These are phyloP conservation scores for Suhomyces kunorum DNA, from an alignment of 1,139 yeast genomes.

Conservation along the genomic window DNA sequence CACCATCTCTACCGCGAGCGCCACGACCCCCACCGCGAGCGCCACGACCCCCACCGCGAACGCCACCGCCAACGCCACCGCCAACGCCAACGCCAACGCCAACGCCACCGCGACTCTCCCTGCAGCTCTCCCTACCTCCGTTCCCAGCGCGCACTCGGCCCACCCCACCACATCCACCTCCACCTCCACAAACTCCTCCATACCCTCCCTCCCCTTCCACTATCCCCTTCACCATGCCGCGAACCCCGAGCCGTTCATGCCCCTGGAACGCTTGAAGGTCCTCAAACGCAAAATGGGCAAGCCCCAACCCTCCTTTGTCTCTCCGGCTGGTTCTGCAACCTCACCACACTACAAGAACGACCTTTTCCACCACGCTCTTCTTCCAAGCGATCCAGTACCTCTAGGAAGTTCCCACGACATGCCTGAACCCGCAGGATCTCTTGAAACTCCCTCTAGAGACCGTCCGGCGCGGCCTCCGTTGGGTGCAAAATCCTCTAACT, in stretches of 20 bases:
- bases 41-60: not conserved
- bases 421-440: not conserved
- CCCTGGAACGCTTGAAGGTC: slow-evolving; percentile 31
- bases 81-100: not conserved
- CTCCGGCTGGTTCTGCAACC: too few species aligned
- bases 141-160: too few species aligned
- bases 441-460: too few species aligned
- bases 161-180: too few species aligned
- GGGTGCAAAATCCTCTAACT: slow-evolving; percentile 9
- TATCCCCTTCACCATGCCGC: not conserved
- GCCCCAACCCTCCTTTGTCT: not conserved
- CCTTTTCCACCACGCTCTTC: slow-evolving; percentile 25
- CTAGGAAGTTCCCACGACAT: too few species aligned
- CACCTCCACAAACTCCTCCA: too few species aligned
- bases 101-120: not conserved
- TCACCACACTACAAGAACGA: slow-evolving; percentile 16
- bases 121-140: too few species aligned
- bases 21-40: not conserved
- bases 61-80: not conserved
- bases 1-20: not conserved
- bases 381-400: slow-evolving; percentile 27
- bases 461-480: slow-evolving; percentile 3
- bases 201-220: too few species aligned
- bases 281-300: slow-evolving; percentile 23
- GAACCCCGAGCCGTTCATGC: slow-evolving; percentile 22